Percentiles rank a stretch among this genome's conserved stretches.
These are phyloP conservation scores for Syzygium aromaticum DNA, from an alignment of 345 rosid species.

Conservation along the genomic window DNA sequence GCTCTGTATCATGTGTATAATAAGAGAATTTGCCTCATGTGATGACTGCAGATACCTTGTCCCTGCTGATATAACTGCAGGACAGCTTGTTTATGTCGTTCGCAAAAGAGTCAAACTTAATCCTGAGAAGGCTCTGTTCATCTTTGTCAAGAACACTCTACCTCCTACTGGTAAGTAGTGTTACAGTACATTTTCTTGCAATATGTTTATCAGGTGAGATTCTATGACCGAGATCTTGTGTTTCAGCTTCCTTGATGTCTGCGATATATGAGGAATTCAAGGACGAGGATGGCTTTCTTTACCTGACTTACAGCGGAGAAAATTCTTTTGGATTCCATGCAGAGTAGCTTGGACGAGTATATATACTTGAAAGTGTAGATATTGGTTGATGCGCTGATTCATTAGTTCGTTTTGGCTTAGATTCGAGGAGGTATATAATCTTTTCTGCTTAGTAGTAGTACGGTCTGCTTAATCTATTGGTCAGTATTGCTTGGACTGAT, in stretches of 20 bases:
- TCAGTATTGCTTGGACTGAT: neutral
- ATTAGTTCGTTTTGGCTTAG: neutral
- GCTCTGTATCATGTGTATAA: neutral
- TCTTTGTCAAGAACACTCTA: conserved; percentile 54
- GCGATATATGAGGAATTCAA: conserved; percentile 55
- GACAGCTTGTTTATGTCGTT: conserved; percentile 71
- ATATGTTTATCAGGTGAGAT: neutral
- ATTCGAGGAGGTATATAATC: neutral
- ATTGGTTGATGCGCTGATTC: conserved; percentile 19
- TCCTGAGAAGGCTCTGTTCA: conserved; percentile 65
- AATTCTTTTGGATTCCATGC: conserved; percentile 44
- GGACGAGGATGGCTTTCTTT: conserved; percentile 70
- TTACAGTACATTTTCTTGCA: neutral
- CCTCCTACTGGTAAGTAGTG: conserved; percentile 49
- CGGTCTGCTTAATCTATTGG: neutral
- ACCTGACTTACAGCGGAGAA: conserved; percentile 72
- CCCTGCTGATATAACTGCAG: conserved; percentile 65
- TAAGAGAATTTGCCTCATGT: neutral
- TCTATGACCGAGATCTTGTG: neutral
- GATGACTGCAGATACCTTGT: conserved; percentile 51
- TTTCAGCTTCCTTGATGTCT: conserved; percentile 55
- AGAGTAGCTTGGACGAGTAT: neutral
- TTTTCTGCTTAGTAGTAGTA: neutral
- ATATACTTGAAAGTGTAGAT: conserved; percentile 3
- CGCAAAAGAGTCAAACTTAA: conserved; percentile 71